Conservation (phyloP, 2,329 filamentous ascomycete species). For the Endocalyx cinctus region DNA sequence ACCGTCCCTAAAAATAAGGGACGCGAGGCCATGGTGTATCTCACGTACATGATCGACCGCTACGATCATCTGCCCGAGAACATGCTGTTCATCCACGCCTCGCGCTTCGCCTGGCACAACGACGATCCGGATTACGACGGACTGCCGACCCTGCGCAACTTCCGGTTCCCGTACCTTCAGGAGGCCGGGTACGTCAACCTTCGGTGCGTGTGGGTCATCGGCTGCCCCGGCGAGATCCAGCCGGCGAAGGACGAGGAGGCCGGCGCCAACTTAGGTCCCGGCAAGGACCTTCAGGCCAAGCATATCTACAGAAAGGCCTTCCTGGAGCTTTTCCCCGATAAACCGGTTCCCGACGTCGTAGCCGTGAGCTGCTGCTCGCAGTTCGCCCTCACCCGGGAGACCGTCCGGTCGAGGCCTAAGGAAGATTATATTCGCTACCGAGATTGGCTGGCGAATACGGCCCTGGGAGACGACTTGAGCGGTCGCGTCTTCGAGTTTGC, state of each 20-base stretch:
- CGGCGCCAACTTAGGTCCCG: slow-evolving; percentile 27
- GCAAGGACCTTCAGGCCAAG: slow-evolving; percentile 33
- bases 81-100: slow-evolving; percentile 42
- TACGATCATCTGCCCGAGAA: slow-evolving; percentile 41
- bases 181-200: slow-evolving; percentile 56
- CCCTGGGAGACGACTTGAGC: slow-evolving; percentile 48
- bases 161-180: slow-evolving; percentile 47
- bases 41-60: slow-evolving; percentile 47
- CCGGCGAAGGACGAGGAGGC: slow-evolving; percentile 33
- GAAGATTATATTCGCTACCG: slow-evolving; percentile 53
- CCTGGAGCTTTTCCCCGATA: slow-evolving; percentile 34
- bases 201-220: slow-evolving; percentile 54
- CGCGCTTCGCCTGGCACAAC: slow-evolving; percentile 49
- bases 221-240: slow-evolving; percentile 47
- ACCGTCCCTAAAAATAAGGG: slow-evolving; percentile 48
- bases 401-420: slow-evolving; percentile 42
- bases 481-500: slow-evolving; percentile 61
- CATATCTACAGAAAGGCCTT: slow-evolving; percentile 39
- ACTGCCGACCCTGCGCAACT: slow-evolving; percentile 43
- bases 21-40: slow-evolving; percentile 49
- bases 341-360: slow-evolving; percentile 43
- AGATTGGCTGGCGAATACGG: slow-evolving; percentile 55
- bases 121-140: slow-evolving; percentile 51
- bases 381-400: slow-evolving; percentile 55
- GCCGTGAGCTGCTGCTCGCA: slow-evolving; percentile 61